phyloP scores from a whole-genome alignment of 2,329 filamentous ascomycete genomes.

The Pyrenophora tritici-repentis region DNA sequence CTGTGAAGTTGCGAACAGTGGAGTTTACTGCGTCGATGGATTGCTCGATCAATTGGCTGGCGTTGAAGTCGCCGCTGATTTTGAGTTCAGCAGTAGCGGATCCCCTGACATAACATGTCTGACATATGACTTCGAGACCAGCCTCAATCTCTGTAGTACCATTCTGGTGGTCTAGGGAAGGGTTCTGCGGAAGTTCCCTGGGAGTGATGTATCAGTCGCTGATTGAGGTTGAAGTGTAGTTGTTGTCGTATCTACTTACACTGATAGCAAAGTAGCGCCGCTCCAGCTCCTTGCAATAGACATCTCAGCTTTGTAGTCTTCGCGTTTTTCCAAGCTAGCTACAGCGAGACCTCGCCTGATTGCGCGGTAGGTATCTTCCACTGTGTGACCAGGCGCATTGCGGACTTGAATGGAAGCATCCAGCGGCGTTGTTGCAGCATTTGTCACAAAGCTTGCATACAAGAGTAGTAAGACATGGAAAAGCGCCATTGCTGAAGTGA shows the following conservation, averaged over 20 bases:
- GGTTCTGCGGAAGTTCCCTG: conserved; percentile 7
- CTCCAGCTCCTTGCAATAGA: conserved; percentile 50
- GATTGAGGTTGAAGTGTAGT: not conserved
- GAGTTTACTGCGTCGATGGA: conserved; percentile 19
- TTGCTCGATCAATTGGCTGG: conserved; percentile 23
- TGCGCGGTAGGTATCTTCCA: conserved; percentile 14
- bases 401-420: conserved; percentile 4
- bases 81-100: conserved; percentile 51
- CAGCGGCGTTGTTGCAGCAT: not conserved
- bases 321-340: conserved; percentile 9
- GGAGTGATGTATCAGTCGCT: not conserved
- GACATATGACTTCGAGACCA: conserved; percentile 53
- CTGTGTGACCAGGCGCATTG: conserved; percentile 17
- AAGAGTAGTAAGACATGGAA: not conserved
- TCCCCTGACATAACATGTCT: conserved; percentile 59
- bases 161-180: conserved; percentile 15
- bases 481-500: too few relatives aligned
- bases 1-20: conserved; percentile 25
- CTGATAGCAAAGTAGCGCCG: conserved; percentile 45
- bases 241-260: conserved; percentile 23
- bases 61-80: conserved; percentile 51
- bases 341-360: conserved; percentile 16
- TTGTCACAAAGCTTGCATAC: not conserved
- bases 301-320: conserved; percentile 17
- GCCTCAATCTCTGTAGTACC: conserved; percentile 16